Base-by-base conservation (phyloP, 2,329 filamentous ascomycete species). In the Fusarium torulosum region DNA sequence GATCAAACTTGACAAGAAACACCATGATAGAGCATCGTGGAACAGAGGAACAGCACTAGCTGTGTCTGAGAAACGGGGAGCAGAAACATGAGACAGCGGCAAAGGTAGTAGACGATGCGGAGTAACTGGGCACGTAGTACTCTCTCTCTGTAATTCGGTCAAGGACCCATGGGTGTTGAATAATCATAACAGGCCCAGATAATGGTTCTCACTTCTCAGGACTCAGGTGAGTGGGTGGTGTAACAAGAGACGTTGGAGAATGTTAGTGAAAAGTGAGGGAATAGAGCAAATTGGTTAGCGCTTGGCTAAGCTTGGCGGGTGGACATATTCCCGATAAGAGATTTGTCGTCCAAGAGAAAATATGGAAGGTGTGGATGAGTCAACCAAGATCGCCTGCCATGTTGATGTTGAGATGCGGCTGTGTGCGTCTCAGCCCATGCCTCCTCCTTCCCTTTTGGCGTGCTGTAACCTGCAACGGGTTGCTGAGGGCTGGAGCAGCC, bases 1-100 rank as follows among this genome's bases (percentile, higher is more conserved):
- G 47, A 73, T 73, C 71, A 73, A 73, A 72, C 71, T 45, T 29
- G 67, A 69, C 41, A 43, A 67, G 69, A 63, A 65, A 63, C 71
- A 65, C 57, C 45, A 52, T 45, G 51, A 58, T 38, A 57, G 55
- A 58, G 52, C 53, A 66, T 68, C 58, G 59, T 56, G 64, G 61
- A 42, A 58, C 55, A 47, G 40, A 40, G 44, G 47, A 40, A 41
- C 44, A 56, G 60, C 44, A 59, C 63, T 54, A 51, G 47, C 43
- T 59, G 60, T 52, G 58, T 67, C 59, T 61, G 59, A 67, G 63
- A 53, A 66, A 69, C 59, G 27, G 35, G 35, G n/a, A 45, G 61
- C 57, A 29, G 42, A 27, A 44, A 65, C 52, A 53, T 66, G 71
- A 73, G 71, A 73, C 68, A 61, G 64, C 42, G 53, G 31, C 59